A percentile compares a stretch with the other conserved stretches of the same genome.
These are phyloP conservation scores for Ambrosia artemisiifolia DNA, from an alignment of 129 eudicot genomes.

Conservation along the genomic window DNA sequence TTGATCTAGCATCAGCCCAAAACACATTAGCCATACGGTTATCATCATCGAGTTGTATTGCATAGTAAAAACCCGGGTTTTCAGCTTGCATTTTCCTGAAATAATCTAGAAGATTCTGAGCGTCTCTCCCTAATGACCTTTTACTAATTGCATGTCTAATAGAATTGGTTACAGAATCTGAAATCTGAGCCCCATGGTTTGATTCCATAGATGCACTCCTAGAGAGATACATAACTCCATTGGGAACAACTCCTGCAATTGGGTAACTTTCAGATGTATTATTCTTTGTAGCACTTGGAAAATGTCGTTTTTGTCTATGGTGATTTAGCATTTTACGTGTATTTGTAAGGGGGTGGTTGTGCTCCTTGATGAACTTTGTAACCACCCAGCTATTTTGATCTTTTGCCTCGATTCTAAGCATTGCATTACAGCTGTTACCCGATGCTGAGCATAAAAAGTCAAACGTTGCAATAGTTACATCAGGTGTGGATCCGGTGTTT, in stretches of 20 bases:
- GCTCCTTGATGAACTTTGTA: conserved; percentile 57
- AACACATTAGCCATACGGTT: conserved; percentile 82
- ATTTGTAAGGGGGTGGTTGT: conserved; percentile 41
- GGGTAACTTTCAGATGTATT: conserved; percentile 37
- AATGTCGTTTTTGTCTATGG: conserved; percentile 46
- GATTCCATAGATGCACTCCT: conserved; percentile 32
- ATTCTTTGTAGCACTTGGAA: conserved; percentile 40
- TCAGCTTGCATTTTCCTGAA: conserved; percentile 87
- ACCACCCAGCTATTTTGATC: conserved; percentile 52
- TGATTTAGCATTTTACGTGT: conserved; percentile 33
- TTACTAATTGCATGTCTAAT: conserved; percentile 35
- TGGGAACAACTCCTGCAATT: conserved; percentile 52
- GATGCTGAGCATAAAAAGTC: conserved; percentile 51
- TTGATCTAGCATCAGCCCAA: conserved; percentile 95
- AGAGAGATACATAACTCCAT: conserved; percentile 70
- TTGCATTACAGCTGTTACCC: conserved; percentile 58
- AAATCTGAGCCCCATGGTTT: conserved; percentile 38
- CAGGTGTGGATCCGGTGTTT: conserved; percentile 32
- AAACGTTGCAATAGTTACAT: conserved; percentile 23
- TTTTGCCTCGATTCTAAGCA: conserved; percentile 57
- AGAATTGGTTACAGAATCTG: conserved; percentile 33
- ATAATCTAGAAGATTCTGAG: conserved; percentile 88
- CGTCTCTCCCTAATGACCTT: conserved; percentile 71
- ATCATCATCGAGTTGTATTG: conserved; percentile 85
- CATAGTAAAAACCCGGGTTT: conserved; percentile 92